Conservation (phyloP, 495 filamentous ascomycete genomes). For the Tricharina praecox region DNA sequence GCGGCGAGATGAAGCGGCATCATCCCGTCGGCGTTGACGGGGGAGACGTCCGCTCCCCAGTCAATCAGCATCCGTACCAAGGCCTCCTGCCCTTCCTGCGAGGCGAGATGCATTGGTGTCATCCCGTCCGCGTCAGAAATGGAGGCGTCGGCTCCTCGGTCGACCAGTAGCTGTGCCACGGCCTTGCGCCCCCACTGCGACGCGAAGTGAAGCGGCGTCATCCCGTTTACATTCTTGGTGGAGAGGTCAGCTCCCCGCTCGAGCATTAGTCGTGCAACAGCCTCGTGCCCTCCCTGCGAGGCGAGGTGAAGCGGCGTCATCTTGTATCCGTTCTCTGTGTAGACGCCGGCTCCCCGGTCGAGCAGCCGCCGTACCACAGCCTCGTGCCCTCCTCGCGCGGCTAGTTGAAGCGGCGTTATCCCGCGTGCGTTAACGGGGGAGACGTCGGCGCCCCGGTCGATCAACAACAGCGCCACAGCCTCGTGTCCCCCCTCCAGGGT, state of each 20-base stretch:
- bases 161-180: not conserved
- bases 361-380: not conserved
- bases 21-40: not conserved
- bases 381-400: not conserved
- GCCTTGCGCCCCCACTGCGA: not conserved
- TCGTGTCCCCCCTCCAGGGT: not conserved
- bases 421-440: not conserved
- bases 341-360: not conserved
- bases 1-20: slow-evolving; percentile 1
- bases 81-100: not conserved
- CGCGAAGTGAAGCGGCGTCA: not conserved
- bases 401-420: not conserved
- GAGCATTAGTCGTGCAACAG: slow-evolving; percentile 1
- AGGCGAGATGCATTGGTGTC: not conserved
- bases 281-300: not conserved
- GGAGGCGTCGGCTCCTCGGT: not conserved
- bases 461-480: not conserved
- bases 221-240: not conserved
- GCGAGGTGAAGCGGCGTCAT: not conserved
- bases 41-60: slow-evolving; percentile 1
- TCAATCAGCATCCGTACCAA: slow-evolving; percentile 2
- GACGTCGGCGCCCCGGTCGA: not conserved
- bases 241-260: slow-evolving; percentile 1
- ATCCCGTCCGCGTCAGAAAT: not conserved
- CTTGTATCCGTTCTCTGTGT: not conserved